Evolutionary conservation across 768 basidiomycete species (phyloP).

Genomic region (Lentinula raphanica): DNA sequence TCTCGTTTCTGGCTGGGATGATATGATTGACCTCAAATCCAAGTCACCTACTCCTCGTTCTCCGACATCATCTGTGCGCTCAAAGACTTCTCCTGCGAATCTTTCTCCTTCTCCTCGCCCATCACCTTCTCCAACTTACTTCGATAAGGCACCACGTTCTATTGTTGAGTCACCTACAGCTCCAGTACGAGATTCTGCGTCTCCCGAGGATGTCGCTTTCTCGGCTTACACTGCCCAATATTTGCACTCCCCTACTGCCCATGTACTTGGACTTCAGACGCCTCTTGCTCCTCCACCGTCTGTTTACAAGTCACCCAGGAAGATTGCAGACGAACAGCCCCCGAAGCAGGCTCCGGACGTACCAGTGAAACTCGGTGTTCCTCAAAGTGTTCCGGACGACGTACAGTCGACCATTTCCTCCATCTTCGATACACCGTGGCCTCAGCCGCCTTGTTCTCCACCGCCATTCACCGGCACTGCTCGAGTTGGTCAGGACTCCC

Average conservation of each 20-base stretch:
- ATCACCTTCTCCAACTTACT: background rate
- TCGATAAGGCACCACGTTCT: background rate
- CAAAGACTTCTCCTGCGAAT: background rate
- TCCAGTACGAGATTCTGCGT: background rate
- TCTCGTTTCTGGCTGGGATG: conserved; percentile 6
- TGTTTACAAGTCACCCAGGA: conserved; percentile 1
- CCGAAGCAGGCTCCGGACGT: background rate
- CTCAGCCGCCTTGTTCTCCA: conserved; percentile 24
- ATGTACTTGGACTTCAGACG: conserved; percentile 32
- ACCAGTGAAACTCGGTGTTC: background rate
- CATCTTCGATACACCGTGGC: conserved; percentile 36
- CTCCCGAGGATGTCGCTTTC: conserved; percentile 33
- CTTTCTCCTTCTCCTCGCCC: background rate
- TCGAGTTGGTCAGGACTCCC: conserved; percentile 15
- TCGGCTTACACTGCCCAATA: conserved; percentile 39
- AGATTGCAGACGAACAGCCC: background rate
- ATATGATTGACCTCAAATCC: conserved; percentile 3
- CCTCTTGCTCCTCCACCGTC: conserved; percentile 21
- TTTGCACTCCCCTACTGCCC: conserved; percentile 39
- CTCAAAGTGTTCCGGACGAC: conserved; percentile 24
- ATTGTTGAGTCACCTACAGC: background rate
- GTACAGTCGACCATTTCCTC: conserved; percentile 31
- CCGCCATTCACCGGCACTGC: conserved; percentile 1
- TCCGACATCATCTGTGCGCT: background rate
- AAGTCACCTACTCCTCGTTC: conserved; percentile 1